Percentiles rank a stretch among this genome's conserved stretches.
These are phyloP conservation scores for Isabelozyma heimii DNA, from an alignment of 805 yeast genomes.

Conservation along the genomic window DNA sequence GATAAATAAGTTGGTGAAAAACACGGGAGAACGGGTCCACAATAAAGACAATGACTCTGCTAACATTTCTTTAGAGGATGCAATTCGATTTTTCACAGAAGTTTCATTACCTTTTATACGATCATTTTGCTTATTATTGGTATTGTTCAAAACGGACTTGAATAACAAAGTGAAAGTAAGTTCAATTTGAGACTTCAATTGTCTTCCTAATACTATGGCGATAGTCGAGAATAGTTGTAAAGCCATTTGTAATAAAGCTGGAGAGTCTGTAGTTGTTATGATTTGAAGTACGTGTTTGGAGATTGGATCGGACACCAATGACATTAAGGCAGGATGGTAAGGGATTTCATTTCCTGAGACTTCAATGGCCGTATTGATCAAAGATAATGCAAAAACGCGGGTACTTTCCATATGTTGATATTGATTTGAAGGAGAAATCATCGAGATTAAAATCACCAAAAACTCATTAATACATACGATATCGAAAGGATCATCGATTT, in stretches of 20 bases:
- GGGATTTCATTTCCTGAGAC: constrained; percentile 66
- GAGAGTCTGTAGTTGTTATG: constrained; percentile 70
- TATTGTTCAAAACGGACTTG: constrained; percentile 48
- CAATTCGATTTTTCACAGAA: constrained; percentile 21
- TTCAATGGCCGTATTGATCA: constrained; percentile 78
- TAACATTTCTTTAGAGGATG: constrained; percentile 68
- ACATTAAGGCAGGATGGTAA: constrained; percentile 61
- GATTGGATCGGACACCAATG: constrained; percentile 72
- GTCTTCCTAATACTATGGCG: constrained; percentile 60
- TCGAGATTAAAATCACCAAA: constrained; percentile 69
- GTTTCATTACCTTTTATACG: constrained; percentile 16
- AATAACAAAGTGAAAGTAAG: constrained; percentile 63
- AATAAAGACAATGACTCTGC: constrained; percentile 79
- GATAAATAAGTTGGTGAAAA: constrained; percentile 73
- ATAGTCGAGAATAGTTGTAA: constrained; percentile 74
- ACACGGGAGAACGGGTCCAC: constrained; percentile 77
- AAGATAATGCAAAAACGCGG: constrained; percentile 74
- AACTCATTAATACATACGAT: constrained; percentile 74
- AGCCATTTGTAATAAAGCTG: constrained; percentile 69
- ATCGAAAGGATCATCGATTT: constrained; percentile 54
- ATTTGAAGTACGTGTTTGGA: constrained; percentile 82
- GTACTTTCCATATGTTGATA: constrained; percentile 85
- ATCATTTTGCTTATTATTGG: constrained; percentile 13
- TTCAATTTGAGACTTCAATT: constrained; percentile 79
- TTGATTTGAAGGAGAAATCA: constrained; percentile 79